Conservation (phyloP, 495 filamentous ascomycete species). For the Penicilliopsis zonata region DNA sequence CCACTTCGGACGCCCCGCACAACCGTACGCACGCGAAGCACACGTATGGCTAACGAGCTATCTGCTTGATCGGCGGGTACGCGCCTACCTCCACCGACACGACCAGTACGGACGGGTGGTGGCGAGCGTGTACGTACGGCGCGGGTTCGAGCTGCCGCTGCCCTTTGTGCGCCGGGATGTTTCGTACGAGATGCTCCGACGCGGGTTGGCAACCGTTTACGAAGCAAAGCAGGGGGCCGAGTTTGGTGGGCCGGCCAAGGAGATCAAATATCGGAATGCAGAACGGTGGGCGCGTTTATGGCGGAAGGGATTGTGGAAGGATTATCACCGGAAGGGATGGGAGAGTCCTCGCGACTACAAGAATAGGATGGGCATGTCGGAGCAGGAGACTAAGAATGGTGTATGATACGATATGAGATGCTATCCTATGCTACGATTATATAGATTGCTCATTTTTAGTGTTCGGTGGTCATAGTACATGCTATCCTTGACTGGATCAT, state of each 20-base stretch:
- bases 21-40: conserved; percentile 74
- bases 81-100: conserved; percentile 64
- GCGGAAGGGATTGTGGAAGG: conserved; percentile 70
- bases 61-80: conserved; percentile 60
- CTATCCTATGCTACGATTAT: no score
- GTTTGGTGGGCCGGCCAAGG: conserved; percentile 57
- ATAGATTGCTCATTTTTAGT: no score
- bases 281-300: conserved; percentile 59
- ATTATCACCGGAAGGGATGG: conserved; percentile 26
- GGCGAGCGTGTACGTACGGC: conserved; percentile 67
- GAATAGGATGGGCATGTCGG: conserved; percentile 39
- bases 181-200: conserved; percentile 75
- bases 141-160: conserved; percentile 38
- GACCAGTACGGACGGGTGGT: conserved; percentile 93
- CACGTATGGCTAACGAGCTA: conserved; percentile 63
- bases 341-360: conserved; percentile 88
- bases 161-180: conserved; percentile 61
- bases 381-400: conserved; percentile 28
- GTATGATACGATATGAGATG: not conserved
- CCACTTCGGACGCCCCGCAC: conserved; percentile 80
- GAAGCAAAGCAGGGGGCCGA: conserved; percentile 82
- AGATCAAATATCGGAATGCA: conserved; percentile 54
- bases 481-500: no score
- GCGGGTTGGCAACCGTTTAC: conserved; percentile 78
- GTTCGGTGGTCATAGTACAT: no score